Percentiles rank a stretch among this genome's conserved stretches.
Evolutionary conservation across 2,329 filamentous ascomycete species (phyloP).

Genomic region (Pseudocercospora cruenta): DNA sequence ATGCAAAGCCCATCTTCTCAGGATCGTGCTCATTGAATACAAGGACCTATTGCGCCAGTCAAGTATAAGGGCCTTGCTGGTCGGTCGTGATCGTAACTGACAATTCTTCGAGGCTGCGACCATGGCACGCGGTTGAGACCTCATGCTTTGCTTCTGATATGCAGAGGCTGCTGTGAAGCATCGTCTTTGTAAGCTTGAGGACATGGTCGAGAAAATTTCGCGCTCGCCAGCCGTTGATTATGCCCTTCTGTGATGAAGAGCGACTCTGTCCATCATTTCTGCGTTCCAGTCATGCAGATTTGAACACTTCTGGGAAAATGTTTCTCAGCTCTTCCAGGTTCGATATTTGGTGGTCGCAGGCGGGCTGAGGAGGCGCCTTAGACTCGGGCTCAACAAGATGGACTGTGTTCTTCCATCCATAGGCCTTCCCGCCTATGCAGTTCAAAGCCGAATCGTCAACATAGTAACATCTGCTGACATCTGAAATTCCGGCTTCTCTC

Average conservation of each 20-base stretch:
- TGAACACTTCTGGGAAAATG: constrained; percentile 86
- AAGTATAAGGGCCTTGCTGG: not conserved
- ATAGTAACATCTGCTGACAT: constrained; percentile 79
- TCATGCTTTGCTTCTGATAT: not conserved
- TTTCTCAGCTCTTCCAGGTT: constrained; percentile 74
- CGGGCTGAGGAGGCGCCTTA: constrained; percentile 64
- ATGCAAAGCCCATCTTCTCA: not conserved
- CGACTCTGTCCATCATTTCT: not conserved
- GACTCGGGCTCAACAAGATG: constrained; percentile 82
- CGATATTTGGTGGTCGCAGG: constrained; percentile 70
- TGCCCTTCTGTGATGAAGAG: not conserved
- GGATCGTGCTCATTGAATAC: not conserved
- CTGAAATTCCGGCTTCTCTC: constrained; percentile 73
- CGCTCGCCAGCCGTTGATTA: not conserved
- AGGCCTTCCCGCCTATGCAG: constrained; percentile 72
- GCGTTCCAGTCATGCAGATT: constrained; percentile 39
- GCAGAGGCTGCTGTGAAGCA: not conserved
- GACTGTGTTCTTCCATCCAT: constrained; percentile 78
- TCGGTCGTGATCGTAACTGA: not conserved
- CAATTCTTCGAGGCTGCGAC: not conserved
- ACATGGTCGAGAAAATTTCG: not conserved
- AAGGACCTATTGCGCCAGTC: not conserved
- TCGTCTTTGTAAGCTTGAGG: not conserved
- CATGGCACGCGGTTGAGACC: not conserved
- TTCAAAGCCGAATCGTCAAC: constrained; percentile 91